Conservation (phyloP, 225 moss, liverwort and hornwort genomes). For the Pseudisothecium myosuroides region DNA sequence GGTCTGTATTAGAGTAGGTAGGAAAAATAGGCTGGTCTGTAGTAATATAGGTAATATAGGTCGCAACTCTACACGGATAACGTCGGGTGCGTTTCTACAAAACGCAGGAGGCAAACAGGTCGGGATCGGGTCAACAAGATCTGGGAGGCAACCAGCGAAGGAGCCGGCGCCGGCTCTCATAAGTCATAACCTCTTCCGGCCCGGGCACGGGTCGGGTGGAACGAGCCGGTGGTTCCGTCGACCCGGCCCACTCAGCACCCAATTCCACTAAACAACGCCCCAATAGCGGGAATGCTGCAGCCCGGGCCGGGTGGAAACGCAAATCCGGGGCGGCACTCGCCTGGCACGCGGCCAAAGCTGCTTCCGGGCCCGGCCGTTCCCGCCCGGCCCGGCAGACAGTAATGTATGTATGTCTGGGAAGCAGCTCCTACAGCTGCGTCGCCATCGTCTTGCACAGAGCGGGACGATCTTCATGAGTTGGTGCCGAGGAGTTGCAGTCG, state of each 20-base stretch:
- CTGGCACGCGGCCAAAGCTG: not conserved
- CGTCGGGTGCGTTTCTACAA: not conserved
- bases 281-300: not conserved
- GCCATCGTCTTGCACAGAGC: not conserved
- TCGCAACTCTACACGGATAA: not conserved
- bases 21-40: not conserved
- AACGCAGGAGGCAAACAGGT: not conserved
- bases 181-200: too few relatives aligned
- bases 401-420: not conserved
- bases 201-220: not conserved
- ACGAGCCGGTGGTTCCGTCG: not conserved
- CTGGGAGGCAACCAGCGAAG: not conserved
- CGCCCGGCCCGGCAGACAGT: not conserved
- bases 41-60: not conserved
- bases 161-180: not conserved
- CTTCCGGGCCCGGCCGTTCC: not conserved
- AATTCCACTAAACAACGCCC: too few relatives aligned
- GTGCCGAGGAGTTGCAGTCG: not conserved
- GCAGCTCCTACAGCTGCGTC: not conserved
- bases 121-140: not conserved
- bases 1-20: too few relatives aligned
- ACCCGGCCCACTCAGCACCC: not conserved
- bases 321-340: not conserved
- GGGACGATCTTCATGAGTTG: not conserved
- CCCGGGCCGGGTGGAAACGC: not conserved